Percentiles rank a stretch among this genome's conserved stretches.
Evolutionary conservation across 257 asterid genomes (phyloP).

Genomic region (Solanum peruvianum): DNA sequence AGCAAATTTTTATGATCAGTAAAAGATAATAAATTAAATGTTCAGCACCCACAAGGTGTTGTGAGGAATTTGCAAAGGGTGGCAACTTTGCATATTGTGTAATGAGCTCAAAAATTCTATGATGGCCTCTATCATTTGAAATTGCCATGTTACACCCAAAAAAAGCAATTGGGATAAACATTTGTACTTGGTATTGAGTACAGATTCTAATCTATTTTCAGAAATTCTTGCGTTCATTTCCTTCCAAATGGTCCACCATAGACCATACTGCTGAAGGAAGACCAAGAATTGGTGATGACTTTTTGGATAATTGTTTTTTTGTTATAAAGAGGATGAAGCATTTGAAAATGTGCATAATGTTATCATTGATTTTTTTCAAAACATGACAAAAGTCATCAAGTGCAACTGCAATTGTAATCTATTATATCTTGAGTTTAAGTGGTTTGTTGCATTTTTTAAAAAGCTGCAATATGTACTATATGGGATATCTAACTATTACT

Average conservation of each 20-base stretch:
- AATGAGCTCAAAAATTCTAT: background rate
- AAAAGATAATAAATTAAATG: background rate
- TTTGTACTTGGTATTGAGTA: background rate
- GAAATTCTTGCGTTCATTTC: background rate
- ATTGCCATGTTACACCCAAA: background rate
- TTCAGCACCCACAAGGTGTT: background rate
- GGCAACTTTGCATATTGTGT: background rate
- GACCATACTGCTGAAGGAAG: background rate
- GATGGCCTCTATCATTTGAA: background rate
- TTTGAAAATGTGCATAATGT: background rate
- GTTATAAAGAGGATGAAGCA: background rate
- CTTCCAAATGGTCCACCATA: background rate
- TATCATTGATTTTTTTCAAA: background rate
- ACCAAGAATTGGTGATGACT: background rate
- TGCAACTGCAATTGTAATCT: background rate
- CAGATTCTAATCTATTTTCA: background rate
- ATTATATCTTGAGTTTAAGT: background rate
- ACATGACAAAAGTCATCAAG: background rate
- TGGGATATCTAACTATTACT: background rate
- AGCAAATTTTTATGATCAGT: background rate
- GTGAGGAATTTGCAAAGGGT: background rate
- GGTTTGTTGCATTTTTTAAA: background rate
- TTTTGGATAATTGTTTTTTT: background rate
- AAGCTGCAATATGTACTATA: background rate
- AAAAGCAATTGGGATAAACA: background rate